Conservation (phyloP, 2,329 filamentous ascomycete species). For the Sporothrix pallida region DNA sequence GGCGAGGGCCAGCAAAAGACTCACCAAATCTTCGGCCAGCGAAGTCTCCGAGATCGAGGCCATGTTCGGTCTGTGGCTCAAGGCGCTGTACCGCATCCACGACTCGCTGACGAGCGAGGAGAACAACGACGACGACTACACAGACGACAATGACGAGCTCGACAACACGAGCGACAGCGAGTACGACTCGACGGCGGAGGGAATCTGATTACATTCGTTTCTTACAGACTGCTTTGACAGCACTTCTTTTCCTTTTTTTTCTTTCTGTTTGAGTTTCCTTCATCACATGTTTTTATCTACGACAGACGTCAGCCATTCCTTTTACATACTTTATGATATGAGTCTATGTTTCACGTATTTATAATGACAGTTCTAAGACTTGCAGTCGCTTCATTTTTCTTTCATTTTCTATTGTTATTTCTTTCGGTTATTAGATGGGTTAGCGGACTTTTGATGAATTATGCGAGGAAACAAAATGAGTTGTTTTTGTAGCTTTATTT, state of each 20-base stretch:
- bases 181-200: constrained; percentile 41
- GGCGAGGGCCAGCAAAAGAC: background rate
- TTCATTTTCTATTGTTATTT: too few species aligned
- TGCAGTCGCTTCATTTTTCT: too few species aligned
- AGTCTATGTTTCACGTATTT: too few species aligned
- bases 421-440: too few species aligned
- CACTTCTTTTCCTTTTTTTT: background rate
- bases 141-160: constrained; percentile 35
- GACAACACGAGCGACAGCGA: constrained; percentile 44
- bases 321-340: too few species aligned
- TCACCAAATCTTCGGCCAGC: background rate
- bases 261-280: background rate
- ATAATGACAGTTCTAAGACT: too few species aligned
- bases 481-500: too few species aligned
- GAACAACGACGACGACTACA: constrained; percentile 38
- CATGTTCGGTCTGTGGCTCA: constrained; percentile 60
- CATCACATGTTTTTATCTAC: background rate
- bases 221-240: background rate
- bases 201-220: background rate
- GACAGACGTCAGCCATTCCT: too few species aligned
- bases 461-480: too few species aligned
- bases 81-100: constrained; percentile 56
- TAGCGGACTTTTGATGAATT: too few species aligned
- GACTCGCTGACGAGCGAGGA: constrained; percentile 43
- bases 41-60: constrained; percentile 46